Percentiles rank a stretch among this genome's conserved stretches.
Evolutionary conservation across 1,284 basidiomycete species (phyloP).

Genomic region (Agroathelia rolfsii): DNA sequence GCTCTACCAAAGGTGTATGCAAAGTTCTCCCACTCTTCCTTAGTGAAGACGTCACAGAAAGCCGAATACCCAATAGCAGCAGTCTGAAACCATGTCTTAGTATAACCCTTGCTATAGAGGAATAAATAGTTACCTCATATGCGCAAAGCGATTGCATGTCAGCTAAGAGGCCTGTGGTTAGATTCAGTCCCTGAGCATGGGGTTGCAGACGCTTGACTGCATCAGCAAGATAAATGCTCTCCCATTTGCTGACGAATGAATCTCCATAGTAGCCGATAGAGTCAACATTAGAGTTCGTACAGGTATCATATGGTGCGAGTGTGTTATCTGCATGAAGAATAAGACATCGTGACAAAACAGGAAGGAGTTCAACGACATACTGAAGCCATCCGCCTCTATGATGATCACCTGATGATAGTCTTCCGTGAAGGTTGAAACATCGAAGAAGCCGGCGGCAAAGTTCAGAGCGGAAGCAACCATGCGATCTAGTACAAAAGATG

Average conservation of each 20-base stretch:
- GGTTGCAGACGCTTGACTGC: constrained; percentile 38
- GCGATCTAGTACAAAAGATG: constrained; percentile 19
- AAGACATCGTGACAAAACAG: no score
- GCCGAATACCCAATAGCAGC: constrained; percentile 51
- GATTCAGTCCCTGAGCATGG: constrained; percentile 37
- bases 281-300: constrained; percentile 29
- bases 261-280: constrained; percentile 21
- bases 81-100: no score
- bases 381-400: constrained; percentile 40
- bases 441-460: constrained; percentile 55
- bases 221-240: constrained; percentile 39
- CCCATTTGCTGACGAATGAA: constrained; percentile 34
- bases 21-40: constrained; percentile 58
- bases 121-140: constrained; percentile 33
- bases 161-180: constrained; percentile 35
- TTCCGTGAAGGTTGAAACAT: constrained; percentile 34
- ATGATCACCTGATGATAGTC: constrained; percentile 42
- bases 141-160: constrained; percentile 45
- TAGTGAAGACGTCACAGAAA: constrained; percentile 50
- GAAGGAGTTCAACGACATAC: no score
- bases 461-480: constrained; percentile 47
- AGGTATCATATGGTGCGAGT: constrained; percentile 40
- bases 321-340: no score
- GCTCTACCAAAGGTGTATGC: constrained; percentile 37
- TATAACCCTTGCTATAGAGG: constrained; percentile 9